A percentile compares a stretch with the other conserved stretches of the same genome.
Evolutionary conservation across 768 basidiomycete species (phyloP).

Genomic region (Mycena albidolilacea): DNA sequence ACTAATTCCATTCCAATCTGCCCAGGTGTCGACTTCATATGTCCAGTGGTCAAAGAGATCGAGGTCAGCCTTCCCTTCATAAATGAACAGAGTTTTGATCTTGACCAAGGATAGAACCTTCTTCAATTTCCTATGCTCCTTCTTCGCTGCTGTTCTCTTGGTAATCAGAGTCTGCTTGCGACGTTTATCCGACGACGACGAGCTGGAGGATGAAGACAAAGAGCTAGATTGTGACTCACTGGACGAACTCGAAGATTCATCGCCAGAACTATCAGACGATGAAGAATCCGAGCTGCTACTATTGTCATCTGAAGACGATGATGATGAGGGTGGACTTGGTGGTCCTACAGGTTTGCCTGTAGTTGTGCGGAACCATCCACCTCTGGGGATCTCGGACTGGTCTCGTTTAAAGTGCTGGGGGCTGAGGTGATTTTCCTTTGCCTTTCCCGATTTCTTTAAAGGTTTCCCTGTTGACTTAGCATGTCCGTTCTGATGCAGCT

Average conservation of each 20-base stretch:
- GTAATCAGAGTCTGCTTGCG: background rate
- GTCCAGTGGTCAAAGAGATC: too few species aligned
- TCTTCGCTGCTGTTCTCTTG: background rate
- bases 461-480: background rate
- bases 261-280: background rate
- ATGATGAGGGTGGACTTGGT: background rate
- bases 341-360: background rate
- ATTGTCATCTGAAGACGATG: background rate
- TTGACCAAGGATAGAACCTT: background rate
- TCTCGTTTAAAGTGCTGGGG: constrained; percentile 4
- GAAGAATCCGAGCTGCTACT: too few species aligned
- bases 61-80: too few species aligned
- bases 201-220: background rate
- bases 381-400: background rate
- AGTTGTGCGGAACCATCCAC: background rate
- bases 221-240: background rate
- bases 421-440: constrained; percentile 9
- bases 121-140: background rate
- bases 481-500: background rate
- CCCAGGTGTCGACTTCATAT: too few species aligned
- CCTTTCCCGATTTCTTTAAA: background rate
- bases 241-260: background rate
- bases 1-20: too few species aligned
- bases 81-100: background rate
- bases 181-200: background rate